Evolutionary conservation across 805 yeast genomes (phyloP).

Genomic region (Peterozyma toletana): DNA sequence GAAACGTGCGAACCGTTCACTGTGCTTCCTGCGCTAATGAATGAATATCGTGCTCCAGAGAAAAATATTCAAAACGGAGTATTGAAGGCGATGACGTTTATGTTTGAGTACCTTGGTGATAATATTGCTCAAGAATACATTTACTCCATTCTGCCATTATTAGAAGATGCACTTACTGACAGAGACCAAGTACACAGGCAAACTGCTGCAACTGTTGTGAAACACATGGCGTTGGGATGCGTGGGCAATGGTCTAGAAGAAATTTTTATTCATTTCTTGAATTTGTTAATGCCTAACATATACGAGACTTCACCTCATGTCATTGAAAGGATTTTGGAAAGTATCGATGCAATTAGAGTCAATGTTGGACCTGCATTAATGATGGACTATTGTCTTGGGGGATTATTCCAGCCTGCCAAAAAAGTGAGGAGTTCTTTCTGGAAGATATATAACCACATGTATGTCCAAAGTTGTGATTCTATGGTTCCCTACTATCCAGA

Average conservation of each 20-base stretch:
- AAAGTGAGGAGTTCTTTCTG: conserved; percentile 82
- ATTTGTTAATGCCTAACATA: conserved; percentile 79
- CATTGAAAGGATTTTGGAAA: conserved; percentile 71
- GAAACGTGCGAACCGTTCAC: conserved; percentile 91
- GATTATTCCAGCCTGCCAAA: conserved; percentile 89
- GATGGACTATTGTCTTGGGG: conserved; percentile 76
- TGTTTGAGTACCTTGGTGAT: conserved; percentile 87
- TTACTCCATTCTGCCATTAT: conserved; percentile 67
- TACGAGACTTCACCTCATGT: conserved; percentile 97
- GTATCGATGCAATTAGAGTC: conserved; percentile 63
- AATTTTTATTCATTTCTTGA: conserved; percentile 75
- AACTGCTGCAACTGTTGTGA: conserved; percentile 84
- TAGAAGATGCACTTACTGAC: conserved; percentile 87
- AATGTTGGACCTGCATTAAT: conserved; percentile 73
- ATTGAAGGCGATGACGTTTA: conserved; percentile 78
- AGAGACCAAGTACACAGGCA: conserved; percentile 92
- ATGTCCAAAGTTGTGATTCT: conserved; percentile 66
- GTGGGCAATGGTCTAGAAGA: conserved; percentile 72
- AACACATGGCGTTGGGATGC: conserved; percentile 75
- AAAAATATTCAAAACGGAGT: conserved; percentile 94
- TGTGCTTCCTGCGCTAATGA: conserved; percentile 89
- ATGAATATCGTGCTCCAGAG: conserved; percentile 90
- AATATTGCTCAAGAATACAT: conserved; percentile 68
- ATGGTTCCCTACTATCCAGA: conserved; percentile 80
- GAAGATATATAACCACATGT: conserved; percentile 73